Conservation (phyloP, 768 basidiomycete genomes). For the Suillus subaureus region DNA sequence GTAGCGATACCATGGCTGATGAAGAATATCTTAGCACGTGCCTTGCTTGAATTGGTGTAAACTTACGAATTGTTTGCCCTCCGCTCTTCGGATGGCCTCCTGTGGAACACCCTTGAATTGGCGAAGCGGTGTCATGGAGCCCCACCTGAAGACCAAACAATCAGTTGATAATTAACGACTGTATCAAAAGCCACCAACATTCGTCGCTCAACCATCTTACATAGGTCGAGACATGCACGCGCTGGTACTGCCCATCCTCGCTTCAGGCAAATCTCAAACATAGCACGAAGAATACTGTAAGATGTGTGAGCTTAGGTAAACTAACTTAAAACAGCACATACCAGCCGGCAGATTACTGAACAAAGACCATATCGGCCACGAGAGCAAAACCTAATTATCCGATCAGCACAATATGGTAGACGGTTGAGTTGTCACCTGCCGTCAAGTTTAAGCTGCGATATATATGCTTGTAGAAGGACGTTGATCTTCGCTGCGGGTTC, state of each 20-base stretch:
- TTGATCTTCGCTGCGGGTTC: slow-evolving; percentile 98
- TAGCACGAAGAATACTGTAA: slow-evolving; percentile 88
- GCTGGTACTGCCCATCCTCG: slow-evolving; percentile 96
- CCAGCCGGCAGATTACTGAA: slow-evolving; percentile 96
- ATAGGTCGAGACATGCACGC: slow-evolving; percentile 86
- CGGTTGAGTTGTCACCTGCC: slow-evolving; percentile 40
- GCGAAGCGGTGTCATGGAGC: slow-evolving; percentile 94
- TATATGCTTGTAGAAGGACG: slow-evolving; percentile 91
- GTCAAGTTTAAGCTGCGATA: slow-evolving; percentile 91
- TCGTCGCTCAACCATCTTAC: slow-evolving; percentile 92
- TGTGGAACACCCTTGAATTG: slow-evolving; percentile 92
- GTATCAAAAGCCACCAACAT: slow-evolving; percentile 52
- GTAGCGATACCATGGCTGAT: slow-evolving; percentile 93
- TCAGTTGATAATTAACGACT: neutral
- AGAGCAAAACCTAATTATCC: slow-evolving; percentile 66
- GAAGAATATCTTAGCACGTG: slow-evolving; percentile 8
- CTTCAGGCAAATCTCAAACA: slow-evolving; percentile 97
- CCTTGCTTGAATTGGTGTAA: neutral
- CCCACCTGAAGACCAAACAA: slow-evolving; percentile 66
- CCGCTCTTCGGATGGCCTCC: slow-evolving; percentile 87
- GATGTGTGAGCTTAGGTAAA: slow-evolving; percentile 7
- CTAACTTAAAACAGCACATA: slow-evolving; percentile 30
- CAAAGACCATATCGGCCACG: slow-evolving; percentile 93
- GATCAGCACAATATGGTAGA: neutral
- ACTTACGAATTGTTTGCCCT: slow-evolving; percentile 95